Conservation (phyloP, 208 protist species). For the Kentomonas sorsogonicus region DNA sequence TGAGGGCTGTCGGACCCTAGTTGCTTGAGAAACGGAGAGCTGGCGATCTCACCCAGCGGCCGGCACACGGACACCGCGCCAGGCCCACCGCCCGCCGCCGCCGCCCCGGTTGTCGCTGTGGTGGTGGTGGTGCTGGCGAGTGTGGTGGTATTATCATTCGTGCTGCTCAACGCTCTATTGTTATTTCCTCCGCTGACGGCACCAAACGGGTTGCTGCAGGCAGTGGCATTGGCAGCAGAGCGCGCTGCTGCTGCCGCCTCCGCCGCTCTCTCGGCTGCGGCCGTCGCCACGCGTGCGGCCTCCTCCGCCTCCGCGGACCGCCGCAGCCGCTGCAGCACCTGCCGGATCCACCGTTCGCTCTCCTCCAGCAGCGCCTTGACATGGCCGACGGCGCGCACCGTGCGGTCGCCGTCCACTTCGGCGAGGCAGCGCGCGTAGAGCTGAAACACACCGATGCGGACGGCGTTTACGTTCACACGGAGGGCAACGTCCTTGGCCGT, state of each 20-base stretch:
- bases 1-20: no score
- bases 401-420: conserved; percentile 69
- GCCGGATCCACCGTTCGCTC: conserved; percentile 46
- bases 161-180: no score
- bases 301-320: conserved; percentile 14
- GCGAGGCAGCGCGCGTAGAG: conserved; percentile 77
- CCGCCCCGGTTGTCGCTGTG: no score
- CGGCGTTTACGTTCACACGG: conserved; percentile 53
- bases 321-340: conserved; percentile 23
- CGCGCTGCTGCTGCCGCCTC: background rate
- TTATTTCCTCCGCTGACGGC: no score
- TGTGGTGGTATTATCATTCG: no score
- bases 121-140: no score
- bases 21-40: no score
- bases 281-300: background rate
- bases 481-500: conserved; percentile 63
- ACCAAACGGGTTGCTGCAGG: no score
- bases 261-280: background rate
- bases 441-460: conserved; percentile 69
- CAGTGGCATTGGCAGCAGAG: no score
- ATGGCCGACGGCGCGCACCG: conserved; percentile 38
- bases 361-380: conserved; percentile 38
- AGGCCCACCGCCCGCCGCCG: no score
- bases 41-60: no score
- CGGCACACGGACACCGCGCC: no score